phyloP scores from a whole-genome alignment of 2,329 filamentous ascomycete genomes.

The Chaetomium sp. region DNA sequence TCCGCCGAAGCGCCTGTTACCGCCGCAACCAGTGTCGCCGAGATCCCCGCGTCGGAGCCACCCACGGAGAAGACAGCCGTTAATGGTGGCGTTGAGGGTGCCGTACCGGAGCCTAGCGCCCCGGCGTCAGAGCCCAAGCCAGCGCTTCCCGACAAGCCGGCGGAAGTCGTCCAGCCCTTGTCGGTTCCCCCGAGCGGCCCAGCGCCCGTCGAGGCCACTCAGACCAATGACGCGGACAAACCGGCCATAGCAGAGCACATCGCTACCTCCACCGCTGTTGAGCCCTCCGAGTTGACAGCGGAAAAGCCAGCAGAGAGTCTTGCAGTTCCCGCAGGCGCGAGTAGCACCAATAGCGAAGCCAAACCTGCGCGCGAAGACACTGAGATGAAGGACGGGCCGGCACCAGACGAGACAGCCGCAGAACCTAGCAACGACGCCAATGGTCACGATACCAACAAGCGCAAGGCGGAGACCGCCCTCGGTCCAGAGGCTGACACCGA shows the following conservation, averaged over 20 bases:
- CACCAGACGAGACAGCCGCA: neutral
- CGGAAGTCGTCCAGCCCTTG: conserved; percentile 4
- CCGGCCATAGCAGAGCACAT: neutral
- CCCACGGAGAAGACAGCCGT: neutral
- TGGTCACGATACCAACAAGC: conserved; percentile 1
- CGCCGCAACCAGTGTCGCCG: conserved; percentile 8
- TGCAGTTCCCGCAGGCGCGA: neutral
- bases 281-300: neutral
- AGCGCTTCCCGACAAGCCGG: neutral
- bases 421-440: neutral
- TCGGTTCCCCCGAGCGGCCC: neutral
- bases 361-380: conserved; percentile 9
- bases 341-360: conserved; percentile 6
- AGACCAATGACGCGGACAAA: conserved; percentile 5
- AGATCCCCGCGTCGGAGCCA: conserved; percentile 4
- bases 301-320: neutral
- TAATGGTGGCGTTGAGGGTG: neutral
- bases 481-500: conserved; percentile 4
- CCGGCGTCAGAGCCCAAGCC: neutral
- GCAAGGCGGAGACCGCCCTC: conserved; percentile 2
- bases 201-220: neutral
- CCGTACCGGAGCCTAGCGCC: neutral
- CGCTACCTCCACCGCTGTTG: neutral
- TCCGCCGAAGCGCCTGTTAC: conserved; percentile 2
- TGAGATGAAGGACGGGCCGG: conserved; percentile 5